Evolutionary conservation across 75 land plant species (phyloP).

Genomic region (Sequoia sempervirens): DNA sequence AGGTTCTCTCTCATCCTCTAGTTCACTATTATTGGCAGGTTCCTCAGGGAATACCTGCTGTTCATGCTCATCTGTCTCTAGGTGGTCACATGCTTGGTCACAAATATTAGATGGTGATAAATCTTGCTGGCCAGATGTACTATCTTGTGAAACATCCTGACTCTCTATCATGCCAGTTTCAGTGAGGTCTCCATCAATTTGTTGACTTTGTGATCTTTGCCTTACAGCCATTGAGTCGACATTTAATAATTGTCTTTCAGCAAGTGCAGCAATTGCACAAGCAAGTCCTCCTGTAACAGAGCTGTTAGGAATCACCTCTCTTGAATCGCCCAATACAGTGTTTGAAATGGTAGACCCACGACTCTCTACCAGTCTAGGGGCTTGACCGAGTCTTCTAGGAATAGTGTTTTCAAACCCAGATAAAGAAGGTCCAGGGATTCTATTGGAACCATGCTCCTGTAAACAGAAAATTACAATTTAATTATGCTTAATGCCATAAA

Average conservation of each 20-base stretch:
- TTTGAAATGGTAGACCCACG: slow-evolving; percentile 2
- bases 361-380: neutral
- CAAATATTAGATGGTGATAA: neutral
- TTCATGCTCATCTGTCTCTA: slow-evolving; percentile 2
- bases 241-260: slow-evolving; percentile 66
- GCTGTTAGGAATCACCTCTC: neutral
- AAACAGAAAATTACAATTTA: neutral
- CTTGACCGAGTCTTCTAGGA: slow-evolving; percentile 8
- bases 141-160: neutral
- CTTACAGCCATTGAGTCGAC: slow-evolving; percentile 18
- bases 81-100: neutral
- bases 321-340: neutral
- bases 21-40: neutral
- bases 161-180: neutral
- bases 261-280: slow-evolving; percentile 86
- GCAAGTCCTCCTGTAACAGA: slow-evolving; percentile 79
- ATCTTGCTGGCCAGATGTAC: neutral
- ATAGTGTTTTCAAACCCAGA: slow-evolving; percentile 9
- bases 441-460: slow-evolving; percentile 32
- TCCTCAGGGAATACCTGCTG: slow-evolving; percentile 9
- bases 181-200: slow-evolving; percentile 1
- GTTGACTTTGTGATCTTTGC: neutral
- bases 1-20: slow-evolving; percentile 13
- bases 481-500: neutral
- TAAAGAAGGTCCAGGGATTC: neutral